Evolutionary conservation across 805 yeast species (phyloP).

Genomic region (Saturnispora dispora): DNA sequence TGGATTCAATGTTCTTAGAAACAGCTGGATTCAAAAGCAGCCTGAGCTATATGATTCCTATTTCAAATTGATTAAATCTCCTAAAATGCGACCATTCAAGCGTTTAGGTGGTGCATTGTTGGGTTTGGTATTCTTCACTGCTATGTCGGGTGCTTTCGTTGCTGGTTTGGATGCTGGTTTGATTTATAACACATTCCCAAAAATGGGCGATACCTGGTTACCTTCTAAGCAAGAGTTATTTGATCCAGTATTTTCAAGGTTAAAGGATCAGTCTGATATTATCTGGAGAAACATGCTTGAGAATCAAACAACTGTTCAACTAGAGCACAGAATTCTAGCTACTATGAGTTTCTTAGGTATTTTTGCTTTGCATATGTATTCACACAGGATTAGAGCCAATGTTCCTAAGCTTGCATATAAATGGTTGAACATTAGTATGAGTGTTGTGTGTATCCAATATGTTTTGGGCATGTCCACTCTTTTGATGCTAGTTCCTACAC

Average conservation of each 20-base stretch:
- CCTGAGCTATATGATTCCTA: slow-evolving; percentile 49
- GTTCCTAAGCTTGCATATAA: slow-evolving; percentile 51
- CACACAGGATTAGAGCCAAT: slow-evolving; percentile 42
- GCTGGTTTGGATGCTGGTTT: slow-evolving; percentile 98
- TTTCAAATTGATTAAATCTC: slow-evolving; percentile 52
- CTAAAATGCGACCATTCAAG: slow-evolving; percentile 51
- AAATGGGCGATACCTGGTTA: slow-evolving; percentile 79
- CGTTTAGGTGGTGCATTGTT: slow-evolving; percentile 46
- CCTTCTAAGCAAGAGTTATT: slow-evolving; percentile 76
- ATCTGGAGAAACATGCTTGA: slow-evolving; percentile 91
- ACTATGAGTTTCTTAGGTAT: slow-evolving; percentile 67
- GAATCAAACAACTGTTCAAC: slow-evolving; percentile 92
- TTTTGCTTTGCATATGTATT: slow-evolving; percentile 61
- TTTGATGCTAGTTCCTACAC: slow-evolving; percentile 81
- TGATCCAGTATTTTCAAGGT: slow-evolving; percentile 63
- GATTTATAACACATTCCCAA: slow-evolving; percentile 92
- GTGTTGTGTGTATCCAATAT: slow-evolving; percentile 76
- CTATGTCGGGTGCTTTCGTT: slow-evolving; percentile 96
- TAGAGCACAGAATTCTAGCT: slow-evolving; percentile 82
- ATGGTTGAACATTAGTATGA: slow-evolving; percentile 63
- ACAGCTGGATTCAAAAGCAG: slow-evolving; percentile 55
- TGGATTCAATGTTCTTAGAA: slow-evolving; percentile 75
- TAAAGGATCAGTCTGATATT: slow-evolving; percentile 58
- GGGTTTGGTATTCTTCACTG: slow-evolving; percentile 72
- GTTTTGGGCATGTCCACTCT: slow-evolving; percentile 80